phyloP scores from a whole-genome alignment of 1,284 basidiomycete genomes.

The Peniophora sp. region DNA sequence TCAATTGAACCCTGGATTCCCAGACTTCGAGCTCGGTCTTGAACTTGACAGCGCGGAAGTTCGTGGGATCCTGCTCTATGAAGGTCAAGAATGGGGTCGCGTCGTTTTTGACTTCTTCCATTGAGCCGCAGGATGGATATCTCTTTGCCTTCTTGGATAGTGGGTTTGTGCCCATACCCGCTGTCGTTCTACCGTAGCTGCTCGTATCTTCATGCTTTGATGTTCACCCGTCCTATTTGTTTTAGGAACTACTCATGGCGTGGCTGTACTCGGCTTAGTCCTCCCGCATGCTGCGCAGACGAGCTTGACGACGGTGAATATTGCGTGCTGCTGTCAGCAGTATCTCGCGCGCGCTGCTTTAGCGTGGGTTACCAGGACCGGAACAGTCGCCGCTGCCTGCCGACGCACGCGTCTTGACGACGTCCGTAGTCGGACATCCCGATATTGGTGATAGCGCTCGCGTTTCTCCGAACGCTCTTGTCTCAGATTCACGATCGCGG shows the following conservation, averaged over 20 bases:
- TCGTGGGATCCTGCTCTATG: conserved; percentile 65
- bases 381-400: too few species aligned
- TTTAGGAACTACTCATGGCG: too few species aligned
- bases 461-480: too few species aligned
- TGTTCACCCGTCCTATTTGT: background rate
- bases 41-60: conserved; percentile 79
- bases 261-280: background rate
- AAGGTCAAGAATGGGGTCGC: conserved; percentile 69
- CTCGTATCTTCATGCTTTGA: background rate
- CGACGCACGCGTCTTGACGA: too few species aligned
- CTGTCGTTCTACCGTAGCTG: background rate
- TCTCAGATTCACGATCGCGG: too few species aligned
- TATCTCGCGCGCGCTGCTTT: background rate
- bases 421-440: too few species aligned
- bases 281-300: background rate
- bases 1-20: background rate
- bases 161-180: conserved; percentile 1
- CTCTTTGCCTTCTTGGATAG: background rate
- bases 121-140: conserved; percentile 9
- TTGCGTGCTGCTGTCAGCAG: background rate
- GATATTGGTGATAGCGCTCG: too few species aligned
- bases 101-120: conserved; percentile 35
- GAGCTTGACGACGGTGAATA: background rate
- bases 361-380: background rate
- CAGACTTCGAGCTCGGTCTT: conserved; percentile 75